Evolutionary conservation across 169 alveolate genomes (phyloP), one percentile per base, ranked within the genome.

Genomic region (Plasmodium blacklocki): DNA sequence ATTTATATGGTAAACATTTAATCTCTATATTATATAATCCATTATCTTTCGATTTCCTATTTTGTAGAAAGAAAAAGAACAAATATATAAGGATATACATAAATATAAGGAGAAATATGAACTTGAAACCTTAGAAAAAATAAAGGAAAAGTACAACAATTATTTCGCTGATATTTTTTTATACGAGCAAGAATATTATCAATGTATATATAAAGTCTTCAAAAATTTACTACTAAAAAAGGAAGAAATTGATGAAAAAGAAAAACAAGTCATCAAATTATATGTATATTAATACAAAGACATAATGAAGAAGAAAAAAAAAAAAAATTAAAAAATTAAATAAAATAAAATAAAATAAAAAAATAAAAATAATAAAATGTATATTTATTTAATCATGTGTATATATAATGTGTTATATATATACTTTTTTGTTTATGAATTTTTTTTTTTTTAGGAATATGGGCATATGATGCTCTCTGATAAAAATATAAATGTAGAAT

Each of bases 221-320:
- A 85, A 85, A 19, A 71, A 71, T 60, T 62, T 85, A 45, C 56
- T 85, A 47, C 50, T 56, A 21, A 85, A 72, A 45, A 68, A 71
- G 59, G 92, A 85, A 58, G 92, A 85, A 54, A 71, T 85, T 29
- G 87, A 85, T 63, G 75, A 85, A 39, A 85, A 72, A 60, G 92
- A 85, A 71, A 85, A 47, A 32, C 74, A 54, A 3, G 74, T 59
- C 6, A 73, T 71, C 29, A 72, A 58, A 66, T 85, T 72, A 63
- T 54, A 85, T 59, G 92, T 85, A 52, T 5, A 58, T 18, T 49
- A 75, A 18, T 45, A 18, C 9, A 12, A 12, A 7, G 19, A 15
- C 47, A 54, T 45, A 39, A 26, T 26, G 18, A 63, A 19, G 45
- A 45, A 45, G 49, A 12, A 19, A 15, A 74, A 56, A 26, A 45